Evolutionary conservation across 1,284 basidiomycete genomes (phyloP).

Genomic region (Hemileia vastatrix): DNA sequence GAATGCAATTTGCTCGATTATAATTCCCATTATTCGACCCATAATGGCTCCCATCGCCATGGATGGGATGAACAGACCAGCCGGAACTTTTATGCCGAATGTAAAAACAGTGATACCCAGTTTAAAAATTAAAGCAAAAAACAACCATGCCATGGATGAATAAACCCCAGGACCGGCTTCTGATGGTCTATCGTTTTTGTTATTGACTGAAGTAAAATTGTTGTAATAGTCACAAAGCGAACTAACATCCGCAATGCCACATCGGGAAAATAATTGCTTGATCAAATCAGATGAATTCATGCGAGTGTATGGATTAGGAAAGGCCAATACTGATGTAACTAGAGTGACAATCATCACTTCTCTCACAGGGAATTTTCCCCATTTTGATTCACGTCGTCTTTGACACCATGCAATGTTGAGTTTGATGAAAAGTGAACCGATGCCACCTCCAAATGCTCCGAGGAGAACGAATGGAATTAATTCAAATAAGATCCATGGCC

Average conservation of each 20-base stretch:
- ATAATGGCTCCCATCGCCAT: constrained; percentile 92
- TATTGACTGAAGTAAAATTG: too few relatives aligned
- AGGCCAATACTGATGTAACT: constrained; percentile 64
- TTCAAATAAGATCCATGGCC: constrained; percentile 48
- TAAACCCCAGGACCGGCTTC: too few relatives aligned
- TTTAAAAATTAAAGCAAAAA: too few relatives aligned
- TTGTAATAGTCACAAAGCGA: too few relatives aligned
- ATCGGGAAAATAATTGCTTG: constrained; percentile 45
- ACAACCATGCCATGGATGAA: too few relatives aligned
- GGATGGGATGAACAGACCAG: constrained; percentile 94
- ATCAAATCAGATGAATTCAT: constrained; percentile 95
- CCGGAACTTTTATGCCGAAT: constrained; percentile 43
- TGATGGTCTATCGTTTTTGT: too few relatives aligned
- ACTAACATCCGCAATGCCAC: too few relatives aligned
- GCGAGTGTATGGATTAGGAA: constrained; percentile 78
- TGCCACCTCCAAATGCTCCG: constrained; percentile 69
- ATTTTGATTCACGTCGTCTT: constrained; percentile 66
- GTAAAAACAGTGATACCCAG: constrained; percentile 4
- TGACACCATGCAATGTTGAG: constrained; percentile 55
- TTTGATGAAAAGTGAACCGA: constrained; percentile 50
- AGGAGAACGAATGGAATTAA: constrained; percentile 50
- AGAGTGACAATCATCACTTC: constrained; percentile 61
- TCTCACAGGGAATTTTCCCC: constrained; percentile 61
- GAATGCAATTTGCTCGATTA: constrained; percentile 67
- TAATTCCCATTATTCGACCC: constrained; percentile 75